Evolutionary conservation across 495 filamentous ascomycete genomes (phyloP), one percentile per base, ranked within the genome.

Genomic region (Neurospora sp.): DNA sequence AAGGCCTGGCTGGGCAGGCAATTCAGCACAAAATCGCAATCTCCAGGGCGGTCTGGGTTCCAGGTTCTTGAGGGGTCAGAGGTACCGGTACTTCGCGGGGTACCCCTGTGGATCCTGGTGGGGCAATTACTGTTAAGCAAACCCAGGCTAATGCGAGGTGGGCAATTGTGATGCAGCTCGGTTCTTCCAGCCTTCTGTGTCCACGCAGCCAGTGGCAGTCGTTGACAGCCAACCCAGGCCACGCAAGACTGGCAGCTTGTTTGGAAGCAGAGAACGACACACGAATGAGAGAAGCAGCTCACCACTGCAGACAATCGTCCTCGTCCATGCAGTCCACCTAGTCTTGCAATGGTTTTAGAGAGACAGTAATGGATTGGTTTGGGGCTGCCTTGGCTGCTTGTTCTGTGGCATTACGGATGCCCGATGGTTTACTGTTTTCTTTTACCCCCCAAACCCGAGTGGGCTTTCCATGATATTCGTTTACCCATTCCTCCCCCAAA

Each of bases 21-120:
- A 39, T 69, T 41, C 18, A 69, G 40, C 68, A 40, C 42, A 44
- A 40, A 48, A 71, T 61, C 69, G 68, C 35, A 41, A 39, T 69
- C 35, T 69, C n/a, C 31, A 72, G 74, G 75, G 78, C 75, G 80
- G 79, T 81, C 78, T 75, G 70, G 72, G 38, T n/a, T 39, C 31
- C 22, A 69, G 72, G 38, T n/a, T 39, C 31, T 35, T 14, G 53
- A 77, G 76, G 53, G 66, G 10, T 68, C 42, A 53, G 53, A 80
- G 70, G 80, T 82, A 81, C 74, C 74, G 70, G 78, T 82, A 82
- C 80, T 61, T 79, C 46, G 44, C 38, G 70, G 44, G 40, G 53
- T 35, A 35, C 59, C 71, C 70, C 71, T 53, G 70, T 53, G 61
- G 75, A 39, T 71, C 12, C 72, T 61, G 38, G 48, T 73, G 59